These are phyloP conservation scores for Iberis pinnata DNA, from an alignment of 345 rosid genomes.

Conservation along the genomic window DNA sequence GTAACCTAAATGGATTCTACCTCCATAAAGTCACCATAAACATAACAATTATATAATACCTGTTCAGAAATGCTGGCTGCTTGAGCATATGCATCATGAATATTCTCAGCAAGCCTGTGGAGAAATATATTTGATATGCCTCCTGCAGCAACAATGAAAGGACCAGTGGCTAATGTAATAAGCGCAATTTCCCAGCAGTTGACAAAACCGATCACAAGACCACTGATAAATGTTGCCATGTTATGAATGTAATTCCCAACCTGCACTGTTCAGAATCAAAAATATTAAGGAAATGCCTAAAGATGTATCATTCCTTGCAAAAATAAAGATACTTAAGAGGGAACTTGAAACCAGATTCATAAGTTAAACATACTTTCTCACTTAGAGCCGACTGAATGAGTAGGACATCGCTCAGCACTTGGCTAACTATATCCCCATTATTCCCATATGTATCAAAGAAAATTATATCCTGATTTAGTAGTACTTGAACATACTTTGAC, in stretches of 20 bases:
- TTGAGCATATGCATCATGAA: conserved; percentile 99
- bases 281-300: conserved; percentile 8
- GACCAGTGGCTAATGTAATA: conserved; percentile 91
- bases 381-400: conserved; percentile 99
- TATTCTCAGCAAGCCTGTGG: conserved; percentile 96
- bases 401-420: conserved; percentile 93
- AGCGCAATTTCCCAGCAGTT: conserved; percentile 98
- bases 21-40: background rate
- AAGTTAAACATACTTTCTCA: conserved; percentile 61
- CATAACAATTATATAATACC: conserved; percentile 36
- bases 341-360: conserved; percentile 22
- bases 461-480: conserved; percentile 98
- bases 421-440: conserved; percentile 98
- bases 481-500: conserved; percentile 85
- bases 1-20: conserved; percentile 13
- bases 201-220: conserved; percentile 76
- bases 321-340: conserved; percentile 7
- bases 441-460: conserved; percentile 98
- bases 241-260: conserved; percentile 99
- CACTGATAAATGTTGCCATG: conserved; percentile 97
- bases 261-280: conserved; percentile 37
- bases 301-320: conserved; percentile 13
- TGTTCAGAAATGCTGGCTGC: conserved; percentile 99
- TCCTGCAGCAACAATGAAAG: conserved; percentile 99
- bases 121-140: conserved; percentile 98